These are phyloP conservation scores for Nematodospora anomalae DNA, from an alignment of 1,139 yeast species.

Conservation along the genomic window DNA sequence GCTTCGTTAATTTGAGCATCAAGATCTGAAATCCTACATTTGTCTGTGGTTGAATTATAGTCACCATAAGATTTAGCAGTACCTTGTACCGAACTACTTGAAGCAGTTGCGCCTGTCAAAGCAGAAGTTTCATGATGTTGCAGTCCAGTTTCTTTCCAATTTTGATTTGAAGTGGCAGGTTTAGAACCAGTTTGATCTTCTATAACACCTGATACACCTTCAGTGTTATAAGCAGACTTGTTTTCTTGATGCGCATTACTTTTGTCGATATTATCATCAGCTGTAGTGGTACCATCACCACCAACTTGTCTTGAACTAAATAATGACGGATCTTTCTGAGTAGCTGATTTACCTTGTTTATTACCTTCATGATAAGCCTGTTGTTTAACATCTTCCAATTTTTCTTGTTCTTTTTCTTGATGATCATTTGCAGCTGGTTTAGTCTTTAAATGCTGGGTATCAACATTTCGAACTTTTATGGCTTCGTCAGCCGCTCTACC, in stretches of 20 bases:
- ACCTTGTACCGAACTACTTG: constrained; percentile 4
- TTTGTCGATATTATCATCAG: constrained; percentile 20
- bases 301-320: constrained; percentile 8
- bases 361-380: constrained; percentile 18
- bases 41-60: constrained; percentile 7
- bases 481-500: constrained; percentile 2
- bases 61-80: neutral
- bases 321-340: constrained; percentile 7
- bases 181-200: constrained; percentile 7
- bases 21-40: constrained; percentile 13
- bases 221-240: constrained; percentile 31
- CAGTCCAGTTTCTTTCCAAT: neutral
- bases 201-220: constrained; percentile 23
- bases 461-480: constrained; percentile 26
- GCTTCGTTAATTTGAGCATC: constrained; percentile 13
- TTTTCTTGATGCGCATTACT: constrained; percentile 27
- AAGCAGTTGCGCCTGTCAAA: constrained; percentile 5
- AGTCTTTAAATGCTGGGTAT: constrained; percentile 29
- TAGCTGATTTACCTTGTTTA: constrained; percentile 11
- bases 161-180: constrained; percentile 1
- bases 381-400: constrained; percentile 18
- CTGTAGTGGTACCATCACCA: constrained; percentile 6
- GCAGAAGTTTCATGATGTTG: constrained; percentile 4
- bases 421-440: constrained; percentile 28
- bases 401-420: constrained; percentile 16